These are phyloP conservation scores for Diphasiastrum complanatum DNA, from an alignment of 83 land plant species.

Conservation along the genomic window DNA sequence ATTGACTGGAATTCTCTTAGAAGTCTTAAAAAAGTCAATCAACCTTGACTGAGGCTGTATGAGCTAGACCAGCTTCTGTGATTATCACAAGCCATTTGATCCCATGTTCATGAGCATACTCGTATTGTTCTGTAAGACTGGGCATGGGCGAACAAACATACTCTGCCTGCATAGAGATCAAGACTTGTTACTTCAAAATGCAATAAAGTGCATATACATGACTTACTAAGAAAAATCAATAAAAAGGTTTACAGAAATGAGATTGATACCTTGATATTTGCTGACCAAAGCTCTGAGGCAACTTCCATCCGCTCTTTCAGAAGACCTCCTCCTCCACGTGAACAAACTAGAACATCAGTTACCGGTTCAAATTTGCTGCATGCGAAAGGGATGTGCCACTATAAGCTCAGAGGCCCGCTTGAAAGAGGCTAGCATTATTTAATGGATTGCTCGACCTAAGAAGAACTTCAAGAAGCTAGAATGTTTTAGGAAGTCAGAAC, in stretches of 20 bases:
- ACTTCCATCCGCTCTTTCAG: conserved; percentile 87
- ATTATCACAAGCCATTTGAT: conserved; percentile 83
- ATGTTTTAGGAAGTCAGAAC: not conserved
- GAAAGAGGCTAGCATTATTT: not conserved
- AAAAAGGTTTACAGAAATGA: not conserved
- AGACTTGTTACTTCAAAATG: not conserved
- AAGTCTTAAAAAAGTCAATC: not conserved
- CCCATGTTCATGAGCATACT: conserved; percentile 90
- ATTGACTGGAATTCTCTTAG: not conserved
- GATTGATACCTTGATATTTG: conserved; percentile 57
- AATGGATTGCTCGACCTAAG: not conserved
- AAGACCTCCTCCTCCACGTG: conserved; percentile 90
- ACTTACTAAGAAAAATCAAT: not conserved
- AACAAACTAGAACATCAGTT: conserved; percentile 64
- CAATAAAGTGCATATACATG: not conserved
- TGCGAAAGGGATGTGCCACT: not conserved
- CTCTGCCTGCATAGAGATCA: conserved; percentile 55
- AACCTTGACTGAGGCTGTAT: conserved; percentile 59
- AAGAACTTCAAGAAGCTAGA: too few species aligned
- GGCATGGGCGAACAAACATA: conserved; percentile 68
- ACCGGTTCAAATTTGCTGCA: conserved; percentile 42
- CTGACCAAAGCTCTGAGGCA: conserved; percentile 74
- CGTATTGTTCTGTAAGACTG: conserved; percentile 93
- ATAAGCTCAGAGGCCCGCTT: too few species aligned
- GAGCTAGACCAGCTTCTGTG: conserved; percentile 63